Evolutionary conservation across 805 yeast species (phyloP).

Genomic region (Saturnispora saitoi): DNA sequence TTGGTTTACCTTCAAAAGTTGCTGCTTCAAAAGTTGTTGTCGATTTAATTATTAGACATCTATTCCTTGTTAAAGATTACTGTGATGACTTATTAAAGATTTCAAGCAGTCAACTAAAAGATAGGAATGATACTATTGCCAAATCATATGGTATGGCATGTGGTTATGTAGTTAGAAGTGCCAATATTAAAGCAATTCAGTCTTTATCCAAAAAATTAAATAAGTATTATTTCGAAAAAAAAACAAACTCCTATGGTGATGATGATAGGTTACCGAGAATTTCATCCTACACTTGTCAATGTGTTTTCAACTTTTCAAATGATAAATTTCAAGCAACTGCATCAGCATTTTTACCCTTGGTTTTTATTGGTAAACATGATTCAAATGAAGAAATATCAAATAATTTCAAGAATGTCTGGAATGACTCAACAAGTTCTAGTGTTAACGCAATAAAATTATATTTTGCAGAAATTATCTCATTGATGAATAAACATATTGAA

Average conservation of each 20-base stretch:
- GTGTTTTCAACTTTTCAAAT: constrained; percentile 59
- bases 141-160: constrained; percentile 71
- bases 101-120: constrained; percentile 51
- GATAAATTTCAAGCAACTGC: constrained; percentile 58
- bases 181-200: constrained; percentile 42
- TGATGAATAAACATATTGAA: constrained; percentile 41
- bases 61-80: constrained; percentile 35
- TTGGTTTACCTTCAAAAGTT: constrained; percentile 87
- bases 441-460: constrained; percentile 61
- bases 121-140: constrained; percentile 64
- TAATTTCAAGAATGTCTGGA: constrained; percentile 62
- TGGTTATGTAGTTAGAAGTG: constrained; percentile 66
- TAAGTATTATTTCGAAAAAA: constrained; percentile 47
- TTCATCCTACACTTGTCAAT: constrained; percentile 55
- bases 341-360: constrained; percentile 62
- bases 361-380: constrained; percentile 73
- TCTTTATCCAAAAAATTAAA: constrained; percentile 45
- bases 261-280: constrained; percentile 37
- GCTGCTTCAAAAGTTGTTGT: constrained; percentile 73
- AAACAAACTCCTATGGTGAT: constrained; percentile 16
- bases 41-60: constrained; percentile 50
- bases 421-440: constrained; percentile 69
- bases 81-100: constrained; percentile 57
- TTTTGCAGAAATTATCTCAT: constrained; percentile 52
- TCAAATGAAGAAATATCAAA: constrained; percentile 35